Evolutionary conservation across 2,329 filamentous ascomycete species (phyloP), one percentile per base, ranked within the genome.

Genomic region (Alternaria gaisen): DNA sequence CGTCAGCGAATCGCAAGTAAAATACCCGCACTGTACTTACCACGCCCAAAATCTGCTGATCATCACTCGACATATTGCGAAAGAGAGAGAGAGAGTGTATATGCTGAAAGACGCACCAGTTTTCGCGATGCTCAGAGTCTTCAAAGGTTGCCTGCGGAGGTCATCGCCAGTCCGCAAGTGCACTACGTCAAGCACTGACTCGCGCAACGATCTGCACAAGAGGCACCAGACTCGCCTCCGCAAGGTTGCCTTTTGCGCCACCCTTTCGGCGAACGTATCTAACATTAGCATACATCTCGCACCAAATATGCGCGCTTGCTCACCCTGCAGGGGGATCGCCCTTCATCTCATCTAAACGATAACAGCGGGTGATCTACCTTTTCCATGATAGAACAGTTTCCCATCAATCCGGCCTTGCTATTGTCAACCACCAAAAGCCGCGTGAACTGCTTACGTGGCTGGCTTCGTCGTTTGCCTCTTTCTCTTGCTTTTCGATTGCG

Each of bases 11-110:
- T 53, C 14, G 56, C 54, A 52, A 24, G 43, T 26, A 40, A 47
- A 48, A 51, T 41, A 57, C 40, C 47, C 36, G 41, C 22, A 26
- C 43, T 53, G 66, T 67, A 76, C 89, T 83, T 81, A 94, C 91
- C 76, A 91, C 84, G 80, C 93, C 90, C 67, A 93, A 82, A 75
- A 94, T 90, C 72, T 91, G 88, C 81, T 92, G 89, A 75, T 93
- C 91, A 77, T 94, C 90, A 76, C 87, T 88, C 68, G 91, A 90
- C 91, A 94, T 94, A 68, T 22, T 53, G 34, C 24, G 24, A 26
- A n/a, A 12, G 16, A 6, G 18, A 34, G 22, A 22, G 41, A 47
- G 10, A 30, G 28, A 11, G 10, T 30, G 10, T 30, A 30, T 30
- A 30, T 5, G 28, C 9, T 11, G 11, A 11, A 30, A 30, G 28